These are phyloP conservation scores for Vaccinium darrowii DNA, from an alignment of 148 eudicot genomes.

Conservation along the genomic window DNA sequence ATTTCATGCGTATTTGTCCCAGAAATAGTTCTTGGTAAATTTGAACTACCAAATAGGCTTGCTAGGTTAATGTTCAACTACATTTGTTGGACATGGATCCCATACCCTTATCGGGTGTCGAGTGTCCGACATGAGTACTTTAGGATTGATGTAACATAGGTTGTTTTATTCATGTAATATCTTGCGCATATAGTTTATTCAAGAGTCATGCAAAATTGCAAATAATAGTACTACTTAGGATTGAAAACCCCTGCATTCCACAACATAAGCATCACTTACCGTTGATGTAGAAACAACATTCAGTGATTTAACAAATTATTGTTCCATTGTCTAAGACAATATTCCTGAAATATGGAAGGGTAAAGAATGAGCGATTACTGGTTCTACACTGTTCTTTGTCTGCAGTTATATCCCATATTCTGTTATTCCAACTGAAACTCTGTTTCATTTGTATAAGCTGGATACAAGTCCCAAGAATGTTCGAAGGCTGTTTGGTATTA, in stretches of 20 bases:
- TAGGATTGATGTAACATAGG: too few species aligned
- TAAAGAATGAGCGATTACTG: not conserved
- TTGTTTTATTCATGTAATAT: too few species aligned
- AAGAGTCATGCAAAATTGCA: not conserved
- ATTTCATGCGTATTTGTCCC: not conserved
- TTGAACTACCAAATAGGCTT: not conserved
- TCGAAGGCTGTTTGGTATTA: not conserved
- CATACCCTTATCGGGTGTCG: not conserved
- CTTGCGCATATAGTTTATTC: too few species aligned
- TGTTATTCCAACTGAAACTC: not conserved
- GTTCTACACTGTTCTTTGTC: not conserved
- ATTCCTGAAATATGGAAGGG: not conserved
- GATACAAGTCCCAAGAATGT: not conserved
- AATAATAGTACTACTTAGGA: not conserved
- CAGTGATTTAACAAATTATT: not conserved
- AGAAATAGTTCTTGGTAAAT: not conserved
- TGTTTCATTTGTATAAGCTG: not conserved
- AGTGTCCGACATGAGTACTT: too few species aligned
- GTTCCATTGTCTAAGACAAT: not conserved
- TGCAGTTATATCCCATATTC: not conserved
- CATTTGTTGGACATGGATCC: not conserved
- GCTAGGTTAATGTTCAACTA: not conserved
- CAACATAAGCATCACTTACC: not conserved
- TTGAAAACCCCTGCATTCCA: not conserved
- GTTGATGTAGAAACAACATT: not conserved